Evolutionary conservation across 768 basidiomycete genomes (phyloP), one percentile per base, ranked within the genome.

Genomic region (Kwoniella europaea): DNA sequence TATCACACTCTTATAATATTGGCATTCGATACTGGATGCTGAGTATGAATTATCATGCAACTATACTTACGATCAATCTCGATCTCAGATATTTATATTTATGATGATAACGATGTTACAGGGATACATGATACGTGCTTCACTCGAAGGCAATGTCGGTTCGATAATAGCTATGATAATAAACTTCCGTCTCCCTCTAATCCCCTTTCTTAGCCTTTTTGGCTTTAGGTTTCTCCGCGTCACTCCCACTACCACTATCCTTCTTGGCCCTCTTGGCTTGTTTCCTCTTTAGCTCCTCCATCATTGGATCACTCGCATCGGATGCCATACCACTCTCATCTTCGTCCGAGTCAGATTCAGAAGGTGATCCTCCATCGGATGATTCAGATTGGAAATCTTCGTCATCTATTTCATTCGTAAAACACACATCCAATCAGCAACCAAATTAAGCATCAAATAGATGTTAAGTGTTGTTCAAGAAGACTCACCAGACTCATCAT

Each of bases 321-420:
- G 74, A 77, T 12, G 79, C 83, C 54, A 73, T 82, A 29, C 81
- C 82, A 5, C 74, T 76, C 44, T 75, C 83, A 13, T 81, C 83
- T 10, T 76, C 76, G 67, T 89, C 87, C 1, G 90, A 91, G 27
- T 90, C 91, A 5, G 84, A 88, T 44, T 87, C 89, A 0, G 88
- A 88, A 62, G 95, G 92, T 4, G 95, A 97, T n/a, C 95, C 94
- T 56, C 86, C 87, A 77, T 97, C 94, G 0, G 91, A 92, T 1
- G 86, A 90, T 7, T 91, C 93, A 9, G 90, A 94, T 71, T 90
- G 85, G 88, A 98, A 98, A 84, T 97, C 94, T 83, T 95, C 91
- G 74, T 91, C 96, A 91, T 85, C 85, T 84, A 73, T 29, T 43
- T 46, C 15, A 52, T 18, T 24, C 22, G 27, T 27, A 27, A 50